These are phyloP conservation scores for Pichia heedii DNA, from an alignment of 805 yeast species.

Conservation along the genomic window DNA sequence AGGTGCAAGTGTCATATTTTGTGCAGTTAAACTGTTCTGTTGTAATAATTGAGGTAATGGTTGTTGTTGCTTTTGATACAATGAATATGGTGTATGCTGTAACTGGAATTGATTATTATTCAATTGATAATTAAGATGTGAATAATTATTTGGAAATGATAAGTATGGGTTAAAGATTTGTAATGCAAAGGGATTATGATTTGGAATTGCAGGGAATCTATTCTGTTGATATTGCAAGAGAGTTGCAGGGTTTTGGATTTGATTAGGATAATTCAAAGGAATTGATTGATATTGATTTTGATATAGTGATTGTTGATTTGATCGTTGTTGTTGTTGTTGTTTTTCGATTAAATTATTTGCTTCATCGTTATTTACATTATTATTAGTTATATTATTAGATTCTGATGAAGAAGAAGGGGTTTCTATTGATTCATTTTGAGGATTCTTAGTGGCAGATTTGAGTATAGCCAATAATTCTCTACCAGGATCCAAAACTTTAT, in stretches of 20 bases:
- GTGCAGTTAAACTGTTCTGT: constrained; percentile 2
- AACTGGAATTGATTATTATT: constrained; percentile 1
- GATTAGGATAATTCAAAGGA: not conserved
- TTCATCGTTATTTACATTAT: not conserved
- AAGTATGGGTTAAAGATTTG: constrained; percentile 22
- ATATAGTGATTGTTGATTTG: constrained; percentile 8
- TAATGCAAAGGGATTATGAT: constrained; percentile 17
- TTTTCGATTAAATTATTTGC: not conserved
- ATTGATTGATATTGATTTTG: constrained; percentile 1
- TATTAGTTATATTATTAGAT: not conserved
- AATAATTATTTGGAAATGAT: constrained; percentile 6
- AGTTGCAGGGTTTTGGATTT: constrained; percentile 8
- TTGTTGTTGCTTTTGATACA: not conserved
- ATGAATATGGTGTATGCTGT: constrained; percentile 5
- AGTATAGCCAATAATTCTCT: constrained; percentile 64
- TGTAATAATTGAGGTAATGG: not conserved
- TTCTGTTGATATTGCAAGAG: constrained; percentile 2
- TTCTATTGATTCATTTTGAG: constrained; percentile 8
- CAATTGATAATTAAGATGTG: constrained; percentile 1
- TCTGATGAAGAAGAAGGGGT: not conserved
- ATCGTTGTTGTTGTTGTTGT: constrained; percentile 6
- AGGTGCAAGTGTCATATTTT: constrained; percentile 18
- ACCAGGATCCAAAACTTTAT: constrained; percentile 50
- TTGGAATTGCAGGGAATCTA: constrained; percentile 9
- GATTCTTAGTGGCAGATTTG: constrained; percentile 34